Evolutionary conservation across 495 filamentous ascomycete species (phyloP), one percentile per base, ranked within the genome.

Genomic region (Talaromyces proteolyticus): DNA sequence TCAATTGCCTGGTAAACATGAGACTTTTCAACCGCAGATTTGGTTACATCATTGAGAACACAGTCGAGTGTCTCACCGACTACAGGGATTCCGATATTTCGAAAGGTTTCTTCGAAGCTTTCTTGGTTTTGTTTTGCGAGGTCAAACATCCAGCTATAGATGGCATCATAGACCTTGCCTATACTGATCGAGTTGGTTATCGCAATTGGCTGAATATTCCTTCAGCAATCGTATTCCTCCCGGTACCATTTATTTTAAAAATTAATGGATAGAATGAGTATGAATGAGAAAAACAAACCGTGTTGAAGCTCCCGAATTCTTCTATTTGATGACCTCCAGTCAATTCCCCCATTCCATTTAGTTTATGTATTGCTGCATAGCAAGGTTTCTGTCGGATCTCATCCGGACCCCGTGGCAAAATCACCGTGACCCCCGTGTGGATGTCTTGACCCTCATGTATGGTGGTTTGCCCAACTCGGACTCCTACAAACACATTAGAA

Each of bases 281-380:
- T 14, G 42, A 7, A 18, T 10, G 42, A 16, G 12, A 20, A 22
- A 6, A 8, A 16, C 43, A 45, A 25, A 45, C 43, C 11, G 14
- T 16, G 20, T 25, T 45, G 43, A 45, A 25, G 20, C 25, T 25
- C 22, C 43, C 43, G 22, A 22, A 45, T 45, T 45, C 43, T 8
- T 16, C 29, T 17, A 45, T 2, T 3, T 25, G 22, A 12, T 45
- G 43, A 3, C 22, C 29, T 2, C 43, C 43, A 1, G 43, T 45
- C 43, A 45, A 25, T 29, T 45, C 43, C 10, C 43, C 43, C 43
- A 45, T 45, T 16, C 43, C 43, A 45, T 45, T 45, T 1, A 45
- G 43, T 25, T 45, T 25, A 29, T 45, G 43, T 1, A 25, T 45
- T 7, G 43, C 43, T 7, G 43, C 43, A 45, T 45, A 45, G 43